Evolutionary conservation across 768 basidiomycete species (phyloP).

Genomic region (Melanogaster broomeanus): DNA sequence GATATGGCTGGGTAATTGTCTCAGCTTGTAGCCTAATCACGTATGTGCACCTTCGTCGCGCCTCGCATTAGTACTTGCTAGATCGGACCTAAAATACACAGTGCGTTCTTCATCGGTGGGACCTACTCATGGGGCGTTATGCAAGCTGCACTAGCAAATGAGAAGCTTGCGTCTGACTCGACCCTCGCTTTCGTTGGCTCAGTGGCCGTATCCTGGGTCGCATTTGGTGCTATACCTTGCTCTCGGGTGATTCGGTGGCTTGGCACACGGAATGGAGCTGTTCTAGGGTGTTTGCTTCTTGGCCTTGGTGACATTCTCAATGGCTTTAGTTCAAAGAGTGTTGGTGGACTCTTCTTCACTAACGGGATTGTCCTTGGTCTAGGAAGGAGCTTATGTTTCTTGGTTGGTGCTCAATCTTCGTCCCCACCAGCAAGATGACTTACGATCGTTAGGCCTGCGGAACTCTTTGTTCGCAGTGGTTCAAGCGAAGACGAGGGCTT

Average conservation of each 20-base stretch:
- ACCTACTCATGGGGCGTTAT: conserved; percentile 33
- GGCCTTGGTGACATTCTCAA: conserved; percentile 31
- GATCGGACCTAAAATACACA: conserved; percentile 5
- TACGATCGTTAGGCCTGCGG: conserved; percentile 24
- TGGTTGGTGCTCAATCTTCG: conserved; percentile 13
- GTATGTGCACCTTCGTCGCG: conserved; percentile 13
- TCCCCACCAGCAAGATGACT: background rate
- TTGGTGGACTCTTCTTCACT: conserved; percentile 29
- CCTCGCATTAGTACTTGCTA: background rate
- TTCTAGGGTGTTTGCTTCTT: conserved; percentile 30
- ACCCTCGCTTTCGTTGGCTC: conserved; percentile 36
- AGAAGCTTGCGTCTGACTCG: conserved; percentile 24
- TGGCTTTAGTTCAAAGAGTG: conserved; percentile 19
- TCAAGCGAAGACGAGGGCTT: conserved; percentile 32
- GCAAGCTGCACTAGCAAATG: conserved; percentile 30
- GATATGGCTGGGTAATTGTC: conserved; percentile 36
- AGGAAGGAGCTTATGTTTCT: conserved; percentile 27
- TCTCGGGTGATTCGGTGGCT: conserved; percentile 32
- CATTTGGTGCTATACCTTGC: conserved; percentile 30
- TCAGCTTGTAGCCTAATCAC: conserved; percentile 28
- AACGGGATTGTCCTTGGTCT: conserved; percentile 31
- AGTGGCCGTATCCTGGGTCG: conserved; percentile 26
- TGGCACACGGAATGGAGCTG: conserved; percentile 28
- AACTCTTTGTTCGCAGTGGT: conserved; percentile 37
- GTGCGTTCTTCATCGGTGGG: conserved; percentile 26